Conservation (phyloP, 2,329 filamentous ascomycete species). For the Metarhizium brunneum region DNA sequence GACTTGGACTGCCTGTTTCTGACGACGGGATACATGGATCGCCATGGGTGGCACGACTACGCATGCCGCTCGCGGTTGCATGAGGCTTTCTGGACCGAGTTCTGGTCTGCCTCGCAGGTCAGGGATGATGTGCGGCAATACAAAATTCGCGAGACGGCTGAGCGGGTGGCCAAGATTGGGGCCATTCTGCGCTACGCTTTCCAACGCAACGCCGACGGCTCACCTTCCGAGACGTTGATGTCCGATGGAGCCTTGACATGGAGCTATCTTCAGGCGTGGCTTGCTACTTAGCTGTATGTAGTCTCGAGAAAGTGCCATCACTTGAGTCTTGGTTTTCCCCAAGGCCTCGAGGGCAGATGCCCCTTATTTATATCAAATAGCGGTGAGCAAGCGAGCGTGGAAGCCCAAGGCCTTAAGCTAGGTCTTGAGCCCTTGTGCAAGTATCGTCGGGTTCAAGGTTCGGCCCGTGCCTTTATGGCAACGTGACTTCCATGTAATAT, state of each 20-base stretch:
- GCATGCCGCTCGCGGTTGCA: constrained; percentile 6
- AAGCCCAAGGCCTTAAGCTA: no score
- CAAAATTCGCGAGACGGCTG: constrained; percentile 5
- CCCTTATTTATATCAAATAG: no score
- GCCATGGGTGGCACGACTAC: constrained; percentile 13
- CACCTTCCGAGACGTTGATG: constrained; percentile 5
- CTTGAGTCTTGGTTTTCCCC: no score
- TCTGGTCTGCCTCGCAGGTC: constrained; percentile 10
- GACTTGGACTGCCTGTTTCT: constrained; percentile 8
- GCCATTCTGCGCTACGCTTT: constrained; percentile 12
- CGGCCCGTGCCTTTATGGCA: no score
- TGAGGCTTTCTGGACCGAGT: constrained; percentile 13
- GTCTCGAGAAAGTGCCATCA: no score
- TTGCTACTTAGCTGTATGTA: background rate
- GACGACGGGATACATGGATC: constrained; percentile 10
- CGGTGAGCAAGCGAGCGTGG: no score
- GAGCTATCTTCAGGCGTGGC: background rate
- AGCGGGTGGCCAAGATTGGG: constrained; percentile 9
- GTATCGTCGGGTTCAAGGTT: no score
- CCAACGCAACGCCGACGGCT: constrained; percentile 10
- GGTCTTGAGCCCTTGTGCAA: no score
- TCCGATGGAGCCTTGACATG: background rate
- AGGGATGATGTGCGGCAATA: constrained; percentile 4
- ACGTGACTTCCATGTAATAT: background rate
- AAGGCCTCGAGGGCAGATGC: no score